A percentile compares a stretch with the other conserved stretches of the same genome.
Conservation (phyloP, 495 filamentous ascomycete species). For the Parathielavia hyrcaniae region DNA sequence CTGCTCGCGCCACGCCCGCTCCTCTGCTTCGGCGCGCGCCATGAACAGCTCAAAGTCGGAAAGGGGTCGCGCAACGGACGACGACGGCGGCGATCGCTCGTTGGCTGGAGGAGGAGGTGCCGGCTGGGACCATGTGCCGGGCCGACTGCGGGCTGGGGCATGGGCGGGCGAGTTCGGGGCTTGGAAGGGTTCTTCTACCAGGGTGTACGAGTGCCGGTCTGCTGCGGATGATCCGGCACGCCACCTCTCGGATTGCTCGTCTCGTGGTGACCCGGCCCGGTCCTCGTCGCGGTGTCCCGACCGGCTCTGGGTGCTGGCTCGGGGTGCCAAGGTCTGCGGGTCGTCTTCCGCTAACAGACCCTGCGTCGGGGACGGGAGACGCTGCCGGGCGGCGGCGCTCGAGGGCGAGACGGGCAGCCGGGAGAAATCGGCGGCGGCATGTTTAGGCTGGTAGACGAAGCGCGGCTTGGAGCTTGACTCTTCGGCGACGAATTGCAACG, state of each 20-base stretch:
- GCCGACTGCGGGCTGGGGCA: not conserved
- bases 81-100: not conserved
- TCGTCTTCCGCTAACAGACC: conserved; percentile 9
- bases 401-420: conserved; percentile 18
- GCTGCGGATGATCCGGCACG: not conserved
- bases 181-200: conserved; percentile 9
- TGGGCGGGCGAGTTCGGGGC: conserved; percentile 2
- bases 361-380: conserved; percentile 8
- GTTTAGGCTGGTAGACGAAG: conserved; percentile 27
- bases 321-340: not conserved
- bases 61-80: not conserved
- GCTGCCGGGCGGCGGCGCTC: conserved; percentile 1
- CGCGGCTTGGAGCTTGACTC: conserved; percentile 16
- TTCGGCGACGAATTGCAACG: conserved; percentile 9
- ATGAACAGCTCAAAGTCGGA: conserved; percentile 31
- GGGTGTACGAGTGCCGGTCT: not conserved
- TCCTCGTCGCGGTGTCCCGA: not conserved
- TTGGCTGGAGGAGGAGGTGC: not conserved
- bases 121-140: not conserved
- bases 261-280: not conserved
- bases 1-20: conserved; percentile 18
- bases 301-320: not conserved
- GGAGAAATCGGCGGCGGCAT: conserved; percentile 31
- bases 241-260: not conserved
- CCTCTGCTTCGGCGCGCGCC: conserved; percentile 27